Base-by-base conservation (phyloP, 108 stramenopile genomes). In the Conticribra weissflogii region DNA sequence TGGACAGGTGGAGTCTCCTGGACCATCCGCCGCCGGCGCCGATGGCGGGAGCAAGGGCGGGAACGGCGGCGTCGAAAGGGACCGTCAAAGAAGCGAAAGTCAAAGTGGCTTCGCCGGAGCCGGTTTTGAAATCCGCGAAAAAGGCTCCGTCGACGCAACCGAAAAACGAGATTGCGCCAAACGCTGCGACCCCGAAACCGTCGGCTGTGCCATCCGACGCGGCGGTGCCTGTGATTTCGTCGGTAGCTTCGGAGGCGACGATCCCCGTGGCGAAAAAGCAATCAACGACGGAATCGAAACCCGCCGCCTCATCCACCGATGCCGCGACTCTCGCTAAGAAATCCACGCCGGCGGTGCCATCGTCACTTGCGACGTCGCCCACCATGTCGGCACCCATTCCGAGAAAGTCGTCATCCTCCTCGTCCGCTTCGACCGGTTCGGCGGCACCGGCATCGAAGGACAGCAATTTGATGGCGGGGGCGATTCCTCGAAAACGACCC, bases 1-100 rank as follows among this genome's bases (percentile, higher is more conserved):
- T 59, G 59, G 59, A 41, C 18, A 59, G 33, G 7, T 34, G 33
- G 3, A 59, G 59, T 34, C 31, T 59, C 12, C 12, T 41, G 12
- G 36, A 41, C 12, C 36, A 5, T 41, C 36, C 36, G 36, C 36
- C 36, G 5, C 8, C 5, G 12, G 8, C 36, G 5, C 8, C 36
- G 5, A 12, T 41, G 36, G 36, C 5, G 8, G 5, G 5, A 9
- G 36, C 36, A 5, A 12, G 5, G 36, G 36, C 36, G 36, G 12
- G 12, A 41, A 41, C 5, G 5, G 5, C 12, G 12, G 36, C 36
- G 36, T 41, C 36, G 8, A 41, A 41, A 12, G 36, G 5, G 36
- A 41, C 12, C 12, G 5, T 41, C 8, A 41, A 5, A 41, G 12
- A 41, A 41, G n/a, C n/a, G n/a, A n/a, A n/a, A n/a, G n/a, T n/a